Evolutionary conservation across 495 filamentous ascomycete species (phyloP).

Genomic region (Tuber brumale): DNA sequence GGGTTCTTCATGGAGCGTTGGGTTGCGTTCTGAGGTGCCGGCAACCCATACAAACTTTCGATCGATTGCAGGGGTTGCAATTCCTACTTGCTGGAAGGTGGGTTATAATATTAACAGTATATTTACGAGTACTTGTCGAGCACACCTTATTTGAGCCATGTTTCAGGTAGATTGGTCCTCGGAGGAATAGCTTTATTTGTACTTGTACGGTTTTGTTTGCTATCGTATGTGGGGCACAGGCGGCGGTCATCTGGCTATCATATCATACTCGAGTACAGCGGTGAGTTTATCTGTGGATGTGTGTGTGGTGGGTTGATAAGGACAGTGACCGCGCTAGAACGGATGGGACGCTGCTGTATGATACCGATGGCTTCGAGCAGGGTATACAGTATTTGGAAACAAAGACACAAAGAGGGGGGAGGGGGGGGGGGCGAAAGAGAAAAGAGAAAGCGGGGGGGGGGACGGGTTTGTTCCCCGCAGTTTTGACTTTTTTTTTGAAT

Average conservation of each 20-base stretch:
- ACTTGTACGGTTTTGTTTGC: neutral
- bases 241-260: neutral
- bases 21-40: too few relatives aligned
- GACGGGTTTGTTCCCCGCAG: neutral
- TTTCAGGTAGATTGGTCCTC: neutral
- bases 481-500: neutral
- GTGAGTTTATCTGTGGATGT: too few relatives aligned
- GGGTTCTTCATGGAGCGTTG: too few relatives aligned
- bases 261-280: neutral
- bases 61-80: neutral
- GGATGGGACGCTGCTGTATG: too few relatives aligned
- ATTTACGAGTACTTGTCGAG: too few relatives aligned
- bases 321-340: too few relatives aligned
- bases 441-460: neutral
- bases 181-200: neutral
- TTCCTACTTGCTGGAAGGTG: neutral
- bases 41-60: neutral
- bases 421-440: neutral
- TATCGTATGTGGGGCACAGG: neutral
- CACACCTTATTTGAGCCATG: neutral
- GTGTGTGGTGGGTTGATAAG: neutral
- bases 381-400: too few relatives aligned
- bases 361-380: too few relatives aligned
- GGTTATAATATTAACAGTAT: too few relatives aligned
- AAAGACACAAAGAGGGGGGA: too few relatives aligned